Evolutionary conservation across 345 rosid genomes (phyloP).

Genomic region (Brassica juncea): DNA sequence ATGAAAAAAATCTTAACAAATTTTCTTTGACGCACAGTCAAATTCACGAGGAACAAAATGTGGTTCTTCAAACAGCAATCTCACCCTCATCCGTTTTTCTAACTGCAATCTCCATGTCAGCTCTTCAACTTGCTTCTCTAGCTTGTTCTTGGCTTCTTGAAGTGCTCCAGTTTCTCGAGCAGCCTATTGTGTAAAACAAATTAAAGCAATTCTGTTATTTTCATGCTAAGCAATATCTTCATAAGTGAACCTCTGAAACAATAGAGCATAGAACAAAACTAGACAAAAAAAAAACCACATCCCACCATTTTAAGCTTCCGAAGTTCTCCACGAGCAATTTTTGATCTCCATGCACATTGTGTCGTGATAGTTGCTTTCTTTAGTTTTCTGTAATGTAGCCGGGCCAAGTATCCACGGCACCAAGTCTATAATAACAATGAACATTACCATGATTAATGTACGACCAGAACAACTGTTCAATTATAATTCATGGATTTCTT

Average conservation of each 20-base stretch:
- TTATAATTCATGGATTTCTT: neutral
- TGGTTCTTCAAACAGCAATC: conserved; percentile 36
- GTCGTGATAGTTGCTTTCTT: conserved; percentile 84
- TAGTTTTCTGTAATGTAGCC: conserved; percentile 53
- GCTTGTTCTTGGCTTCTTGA: conserved; percentile 97
- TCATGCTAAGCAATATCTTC: conserved; percentile 1
- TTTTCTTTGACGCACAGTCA: conserved; percentile 1
- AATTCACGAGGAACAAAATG: neutral
- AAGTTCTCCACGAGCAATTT: conserved; percentile 87
- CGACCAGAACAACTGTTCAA: conserved; percentile 19
- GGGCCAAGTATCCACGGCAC: conserved; percentile 77
- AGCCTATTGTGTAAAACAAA: conserved; percentile 56
- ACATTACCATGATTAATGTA: conserved; percentile 13
- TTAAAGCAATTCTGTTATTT: conserved; percentile 1
- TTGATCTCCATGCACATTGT: conserved; percentile 97
- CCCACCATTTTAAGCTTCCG: conserved; percentile 91
- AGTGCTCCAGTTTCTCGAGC: conserved; percentile 99
- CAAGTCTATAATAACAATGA: conserved; percentile 57
- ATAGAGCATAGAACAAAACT: conserved; percentile 6
- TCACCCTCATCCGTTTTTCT: conserved; percentile 96
- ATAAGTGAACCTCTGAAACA: conserved; percentile 3
- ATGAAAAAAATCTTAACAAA: conserved; percentile 1
- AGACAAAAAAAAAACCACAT: conserved; percentile 30
- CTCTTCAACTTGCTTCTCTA: conserved; percentile 99
- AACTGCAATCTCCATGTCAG: conserved; percentile 96